These are phyloP conservation scores for Platismatia glauca DNA, from an alignment of 495 filamentous ascomycete genomes.

Conservation along the genomic window DNA sequence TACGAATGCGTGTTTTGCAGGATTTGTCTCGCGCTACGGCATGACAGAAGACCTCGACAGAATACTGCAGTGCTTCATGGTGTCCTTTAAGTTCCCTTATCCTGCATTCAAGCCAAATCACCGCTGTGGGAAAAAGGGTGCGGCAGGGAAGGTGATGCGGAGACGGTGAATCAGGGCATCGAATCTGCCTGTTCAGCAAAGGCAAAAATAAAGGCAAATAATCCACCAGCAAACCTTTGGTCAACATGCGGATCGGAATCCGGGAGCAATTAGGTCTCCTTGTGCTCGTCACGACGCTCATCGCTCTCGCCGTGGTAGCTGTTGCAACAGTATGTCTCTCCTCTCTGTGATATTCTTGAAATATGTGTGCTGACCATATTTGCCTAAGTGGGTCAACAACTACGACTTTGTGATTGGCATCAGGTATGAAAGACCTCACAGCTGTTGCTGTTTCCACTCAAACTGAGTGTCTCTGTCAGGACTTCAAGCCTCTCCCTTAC, in stretches of 20 bases:
- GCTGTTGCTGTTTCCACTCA: neutral
- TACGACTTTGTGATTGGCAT: slow-evolving; percentile 63
- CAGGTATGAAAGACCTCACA: slow-evolving; percentile 33
- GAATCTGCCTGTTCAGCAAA: neutral
- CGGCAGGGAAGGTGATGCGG: neutral
- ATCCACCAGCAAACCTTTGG: neutral
- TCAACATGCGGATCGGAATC: slow-evolving; percentile 72
- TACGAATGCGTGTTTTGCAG: neutral
- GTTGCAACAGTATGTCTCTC: slow-evolving; percentile 48
- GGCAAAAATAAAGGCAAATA: neutral
- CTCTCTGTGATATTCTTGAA: neutral
- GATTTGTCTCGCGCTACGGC: neutral
- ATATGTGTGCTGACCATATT: neutral
- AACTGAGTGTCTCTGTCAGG: slow-evolving; percentile 23
- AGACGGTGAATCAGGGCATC: neutral
- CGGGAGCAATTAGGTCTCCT: slow-evolving; percentile 71
- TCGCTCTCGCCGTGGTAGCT: slow-evolving; percentile 55
- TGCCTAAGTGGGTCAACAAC: slow-evolving; percentile 56
- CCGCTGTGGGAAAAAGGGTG: neutral
- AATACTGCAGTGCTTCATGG: neutral
- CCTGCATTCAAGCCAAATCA: neutral
- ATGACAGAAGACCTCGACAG: neutral
- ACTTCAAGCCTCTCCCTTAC: slow-evolving; percentile 58
- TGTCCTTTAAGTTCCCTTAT: neutral
- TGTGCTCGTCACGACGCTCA: slow-evolving; percentile 58